Base-by-base conservation (phyloP, 2,329 filamentous ascomycete genomes). In the Scedosporium boydii region DNA sequence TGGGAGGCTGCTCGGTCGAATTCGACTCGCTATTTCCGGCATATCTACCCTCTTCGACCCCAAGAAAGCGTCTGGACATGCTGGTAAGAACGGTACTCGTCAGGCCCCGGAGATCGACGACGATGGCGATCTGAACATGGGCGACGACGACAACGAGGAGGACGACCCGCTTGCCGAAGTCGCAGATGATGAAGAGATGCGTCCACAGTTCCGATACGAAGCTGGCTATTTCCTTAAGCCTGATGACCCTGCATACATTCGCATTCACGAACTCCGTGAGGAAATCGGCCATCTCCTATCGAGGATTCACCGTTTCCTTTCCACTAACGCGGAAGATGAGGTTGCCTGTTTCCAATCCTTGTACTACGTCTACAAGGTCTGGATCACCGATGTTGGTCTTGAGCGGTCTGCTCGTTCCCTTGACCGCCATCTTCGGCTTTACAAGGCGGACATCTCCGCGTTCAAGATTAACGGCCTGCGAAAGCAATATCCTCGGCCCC, bases 311-410 rank as follows among this genome's bases (percentile, higher is more conserved):
- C 76, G 81, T 1, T 99, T 97, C 77, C 78, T 99, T 63, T 87
- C 85, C 18, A 78, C 86, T 65, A 87, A 93, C 64, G 93, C 96
- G 71, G 91, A 98, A 72, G 95, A 99, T 70, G 95, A 99, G 71
- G 95, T 99, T 0, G 87, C 90, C 16, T 97, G 92, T 75, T 99
- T 99, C 76, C 96, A 92, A 26, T 87, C 93, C 0, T 77, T 99
- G 2, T 99, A 96, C 74, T 89, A 89, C 23, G 91, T 93, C 1
- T 99, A 97, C 73, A 84, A 91, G 53, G 95, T 91, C 7, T 99
- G 93, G 92, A 98, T 99, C 69, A 92, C 96, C 1, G 95, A 99
- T 70, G 93, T 99, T 48, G 95, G 96, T 18, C 96, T 97, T 64
- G 95, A 99, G 75, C 84, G 93, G 64, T 97, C 93, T 18, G 93